A percentile compares a stretch with the other conserved stretches of the same genome.
phyloP scores from a whole-genome alignment of 2,329 filamentous ascomycete species.

The Xylariomycetidae sp. region DNA sequence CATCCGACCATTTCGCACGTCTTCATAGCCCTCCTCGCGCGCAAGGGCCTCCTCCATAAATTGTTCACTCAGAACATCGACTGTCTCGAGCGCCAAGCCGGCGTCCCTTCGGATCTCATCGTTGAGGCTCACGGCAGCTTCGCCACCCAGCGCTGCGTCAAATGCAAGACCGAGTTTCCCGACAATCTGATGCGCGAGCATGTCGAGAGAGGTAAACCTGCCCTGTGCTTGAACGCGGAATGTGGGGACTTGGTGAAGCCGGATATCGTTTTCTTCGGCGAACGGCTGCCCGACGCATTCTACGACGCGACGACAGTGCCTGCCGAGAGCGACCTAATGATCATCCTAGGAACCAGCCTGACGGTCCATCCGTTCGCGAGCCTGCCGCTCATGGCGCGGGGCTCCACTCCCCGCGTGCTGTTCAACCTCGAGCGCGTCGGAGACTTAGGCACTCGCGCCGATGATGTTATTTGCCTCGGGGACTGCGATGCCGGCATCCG shows the following conservation, averaged over 20 bases:
- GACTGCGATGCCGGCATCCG: slow-evolving; percentile 81
- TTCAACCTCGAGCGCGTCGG: slow-evolving; percentile 87
- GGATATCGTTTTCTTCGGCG: slow-evolving; percentile 93
- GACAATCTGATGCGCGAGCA: slow-evolving; percentile 68
- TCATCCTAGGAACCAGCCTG: slow-evolving; percentile 86
- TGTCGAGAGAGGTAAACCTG: slow-evolving; percentile 64
- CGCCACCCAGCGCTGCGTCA: slow-evolving; percentile 84
- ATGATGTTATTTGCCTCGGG: slow-evolving; percentile 81
- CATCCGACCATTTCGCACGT: slow-evolving; percentile 84
- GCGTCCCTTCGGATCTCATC: slow-evolving; percentile 74
- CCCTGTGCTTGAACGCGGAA: slow-evolving; percentile 54
- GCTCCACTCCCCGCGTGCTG: slow-evolving; percentile 68
- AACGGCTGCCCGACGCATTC: slow-evolving; percentile 55
- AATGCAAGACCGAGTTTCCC: slow-evolving; percentile 71
- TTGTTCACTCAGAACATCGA: slow-evolving; percentile 98
- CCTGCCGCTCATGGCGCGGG: slow-evolving; percentile 60
- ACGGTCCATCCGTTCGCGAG: slow-evolving; percentile 85
- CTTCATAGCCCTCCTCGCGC: slow-evolving; percentile 77
- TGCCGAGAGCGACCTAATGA: slow-evolving; percentile 65
- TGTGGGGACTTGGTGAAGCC: slow-evolving; percentile 86
- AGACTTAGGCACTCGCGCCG: slow-evolving; percentile 66
- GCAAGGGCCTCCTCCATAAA: slow-evolving; percentile 74
- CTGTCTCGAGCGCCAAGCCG: slow-evolving; percentile 83
- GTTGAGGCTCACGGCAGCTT: slow-evolving; percentile 96
- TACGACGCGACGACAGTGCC: slow-evolving; percentile 52